phyloP scores from a whole-genome alignment of 1,284 basidiomycete genomes.

The Cutaneotrichosporon dermatis region DNA sequence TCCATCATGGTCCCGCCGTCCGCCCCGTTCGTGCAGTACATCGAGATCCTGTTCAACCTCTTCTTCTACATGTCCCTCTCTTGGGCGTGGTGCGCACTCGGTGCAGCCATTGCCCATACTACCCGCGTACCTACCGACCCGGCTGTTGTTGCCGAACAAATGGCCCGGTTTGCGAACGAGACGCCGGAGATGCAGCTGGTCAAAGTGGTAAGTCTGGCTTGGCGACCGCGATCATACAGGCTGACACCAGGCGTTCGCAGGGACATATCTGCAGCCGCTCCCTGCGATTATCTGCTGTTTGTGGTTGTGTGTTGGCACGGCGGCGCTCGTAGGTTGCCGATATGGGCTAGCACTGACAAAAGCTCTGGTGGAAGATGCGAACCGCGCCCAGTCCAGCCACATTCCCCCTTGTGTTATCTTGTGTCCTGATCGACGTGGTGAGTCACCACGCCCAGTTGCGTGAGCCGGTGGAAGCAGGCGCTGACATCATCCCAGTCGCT shows the following conservation, averaged over 20 bases:
- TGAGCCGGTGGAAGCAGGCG: background rate
- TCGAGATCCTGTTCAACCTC: slow-evolving; percentile 41
- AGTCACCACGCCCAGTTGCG: slow-evolving; percentile 3
- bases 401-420: slow-evolving; percentile 43
- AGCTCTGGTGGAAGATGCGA: slow-evolving; percentile 45
- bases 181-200: slow-evolving; percentile 18
- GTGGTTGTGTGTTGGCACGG: slow-evolving; percentile 40
- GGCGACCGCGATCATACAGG: background rate
- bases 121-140: slow-evolving; percentile 25
- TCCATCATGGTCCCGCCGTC: slow-evolving; percentile 42
- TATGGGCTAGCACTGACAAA: background rate
- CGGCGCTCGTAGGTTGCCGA: slow-evolving; percentile 27
- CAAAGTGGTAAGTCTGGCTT: background rate
- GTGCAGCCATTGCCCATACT: slow-evolving; percentile 4
- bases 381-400: slow-evolving; percentile 46
- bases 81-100: slow-evolving; percentile 39
- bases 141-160: slow-evolving; percentile 26
- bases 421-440: slow-evolving; percentile 43
- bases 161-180: slow-evolving; percentile 15
- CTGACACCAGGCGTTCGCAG: slow-evolving; percentile 35
- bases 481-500: slow-evolving; percentile 24
- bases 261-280: slow-evolving; percentile 42
- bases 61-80: slow-evolving; percentile 40
- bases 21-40: slow-evolving; percentile 38
- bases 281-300: slow-evolving; percentile 39